Evolutionary conservation across 495 filamentous ascomycete species (phyloP).

Genomic region (Tuber indicum): DNA sequence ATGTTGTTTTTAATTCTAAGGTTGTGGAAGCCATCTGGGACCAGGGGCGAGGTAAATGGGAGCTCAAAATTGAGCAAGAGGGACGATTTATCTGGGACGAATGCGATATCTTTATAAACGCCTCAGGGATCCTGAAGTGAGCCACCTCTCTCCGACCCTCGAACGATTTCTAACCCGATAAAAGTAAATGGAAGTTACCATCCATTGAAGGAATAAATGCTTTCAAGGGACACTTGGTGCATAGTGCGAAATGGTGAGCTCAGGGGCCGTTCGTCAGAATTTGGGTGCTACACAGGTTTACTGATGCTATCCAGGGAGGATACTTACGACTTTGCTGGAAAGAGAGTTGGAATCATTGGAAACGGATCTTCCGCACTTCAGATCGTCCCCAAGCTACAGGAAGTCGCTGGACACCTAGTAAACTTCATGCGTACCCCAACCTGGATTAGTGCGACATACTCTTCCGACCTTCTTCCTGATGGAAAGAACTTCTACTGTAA

Average conservation of each 20-base stretch:
- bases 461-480: conserved; percentile 32
- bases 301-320: conserved; percentile 39
- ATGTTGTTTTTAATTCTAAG: conserved; percentile 36
- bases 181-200: conserved; percentile 54
- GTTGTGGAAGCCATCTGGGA: conserved; percentile 40
- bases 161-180: conserved; percentile 32
- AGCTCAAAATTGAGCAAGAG: conserved; percentile 39
- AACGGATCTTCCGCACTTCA: conserved; percentile 46
- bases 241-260: conserved; percentile 53
- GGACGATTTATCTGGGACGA: conserved; percentile 43
- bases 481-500: conserved; percentile 45
- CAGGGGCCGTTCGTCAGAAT: conserved; percentile 40
- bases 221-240: conserved; percentile 53
- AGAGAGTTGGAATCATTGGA: conserved; percentile 53
- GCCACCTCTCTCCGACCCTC: background rate
- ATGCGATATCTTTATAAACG: conserved; percentile 52
- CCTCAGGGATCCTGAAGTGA: conserved; percentile 46
- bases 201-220: conserved; percentile 50
- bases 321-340: conserved; percentile 45
- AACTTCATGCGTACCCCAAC: conserved; percentile 35
- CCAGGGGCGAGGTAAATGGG: conserved; percentile 38
- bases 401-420: conserved; percentile 27
- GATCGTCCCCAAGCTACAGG: conserved; percentile 36
- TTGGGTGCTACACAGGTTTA: conserved; percentile 22
- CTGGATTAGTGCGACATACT: conserved; percentile 27